Evolutionary conservation across 768 basidiomycete genomes (phyloP).

Genomic region (Pulveroboletus sp.): DNA sequence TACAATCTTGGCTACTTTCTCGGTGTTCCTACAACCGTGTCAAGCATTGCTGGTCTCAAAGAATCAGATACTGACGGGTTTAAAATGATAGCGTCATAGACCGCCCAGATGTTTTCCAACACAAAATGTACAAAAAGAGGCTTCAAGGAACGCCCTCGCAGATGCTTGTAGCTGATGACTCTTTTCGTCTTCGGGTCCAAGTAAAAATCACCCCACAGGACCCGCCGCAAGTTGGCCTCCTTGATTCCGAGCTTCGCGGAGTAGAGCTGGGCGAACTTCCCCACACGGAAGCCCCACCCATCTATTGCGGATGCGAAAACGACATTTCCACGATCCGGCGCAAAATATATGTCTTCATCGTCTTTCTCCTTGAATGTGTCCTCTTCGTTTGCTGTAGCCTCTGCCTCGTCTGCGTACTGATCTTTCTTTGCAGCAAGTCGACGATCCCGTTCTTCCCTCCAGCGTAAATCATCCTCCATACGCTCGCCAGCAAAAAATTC

Average conservation of each 20-base stretch:
- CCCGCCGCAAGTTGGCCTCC: conserved; percentile 77
- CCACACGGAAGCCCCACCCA: conserved; percentile 95
- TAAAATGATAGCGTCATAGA: conserved; percentile 84
- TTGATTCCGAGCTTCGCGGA: conserved; percentile 86
- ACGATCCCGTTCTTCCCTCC: conserved; percentile 88
- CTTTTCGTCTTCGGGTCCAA: conserved; percentile 94
- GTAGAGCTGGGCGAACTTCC: conserved; percentile 91
- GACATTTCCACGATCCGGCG: conserved; percentile 92
- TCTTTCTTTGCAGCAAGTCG: conserved; percentile 76
- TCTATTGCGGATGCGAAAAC: conserved; percentile 94
- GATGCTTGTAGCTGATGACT: conserved; percentile 86
- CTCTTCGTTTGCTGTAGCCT: conserved; percentile 51
- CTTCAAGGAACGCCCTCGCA: conserved; percentile 82
- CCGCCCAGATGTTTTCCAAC: conserved; percentile 94
- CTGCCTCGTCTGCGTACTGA: conserved; percentile 58
- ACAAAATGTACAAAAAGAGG: conserved; percentile 97
- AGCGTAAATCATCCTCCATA: conserved; percentile 94
- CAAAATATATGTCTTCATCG: conserved; percentile 96
- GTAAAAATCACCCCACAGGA: conserved; percentile 97
- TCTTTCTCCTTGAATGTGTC: conserved; percentile 90
- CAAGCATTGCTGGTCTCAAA: conserved; percentile 1
- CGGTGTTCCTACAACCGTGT: conserved; percentile 61
- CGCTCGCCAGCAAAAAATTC: conserved; percentile 90
- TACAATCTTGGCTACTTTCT: conserved; percentile 87
- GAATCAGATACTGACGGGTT: conserved; percentile 67